These are phyloP conservation scores for Didymella exigua DNA, from an alignment of 2,329 filamentous ascomycete species.

Conservation along the genomic window DNA sequence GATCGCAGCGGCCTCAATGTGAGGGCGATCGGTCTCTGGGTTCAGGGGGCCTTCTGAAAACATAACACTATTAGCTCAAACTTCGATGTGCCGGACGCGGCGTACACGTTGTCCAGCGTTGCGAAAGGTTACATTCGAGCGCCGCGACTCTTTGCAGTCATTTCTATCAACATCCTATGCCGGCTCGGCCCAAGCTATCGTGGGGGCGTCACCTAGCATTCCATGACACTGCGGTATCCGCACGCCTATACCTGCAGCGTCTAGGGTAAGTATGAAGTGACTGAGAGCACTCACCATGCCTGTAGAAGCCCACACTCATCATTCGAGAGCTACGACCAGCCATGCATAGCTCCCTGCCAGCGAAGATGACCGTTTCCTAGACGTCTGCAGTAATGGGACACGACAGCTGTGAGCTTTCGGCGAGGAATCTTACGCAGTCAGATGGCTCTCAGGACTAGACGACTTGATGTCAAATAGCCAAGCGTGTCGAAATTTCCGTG, in stretches of 20 bases:
- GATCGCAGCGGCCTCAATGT: not conserved
- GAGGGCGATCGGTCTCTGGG: conserved; percentile 1
- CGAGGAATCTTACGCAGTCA: not conserved
- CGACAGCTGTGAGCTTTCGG: not conserved
- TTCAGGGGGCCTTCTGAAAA: conserved; percentile 7
- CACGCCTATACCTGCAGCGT: not conserved
- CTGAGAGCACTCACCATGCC: not conserved
- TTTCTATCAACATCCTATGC: not conserved
- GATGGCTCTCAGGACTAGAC: not conserved
- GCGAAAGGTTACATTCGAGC: conserved; percentile 5
- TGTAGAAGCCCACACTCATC: not conserved
- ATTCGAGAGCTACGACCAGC: not conserved
- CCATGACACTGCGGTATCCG: not conserved
- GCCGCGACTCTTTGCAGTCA: not conserved
- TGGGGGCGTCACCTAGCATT: not conserved
- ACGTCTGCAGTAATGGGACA: not conserved
- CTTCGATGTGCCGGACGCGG: not conserved
- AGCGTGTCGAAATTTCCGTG: not conserved
- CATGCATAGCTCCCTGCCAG: not conserved
- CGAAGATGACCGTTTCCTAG: not conserved
- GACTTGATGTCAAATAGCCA: not conserved
- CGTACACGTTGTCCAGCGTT: not conserved
- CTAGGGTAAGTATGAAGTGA: not conserved
- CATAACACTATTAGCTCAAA: conserved; percentile 1
- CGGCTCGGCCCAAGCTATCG: not conserved